A percentile compares a stretch with the other conserved stretches of the same genome.
These are phyloP conservation scores for Calonectria pteridis DNA, from an alignment of 2,329 filamentous ascomycete genomes.

Conservation along the genomic window DNA sequence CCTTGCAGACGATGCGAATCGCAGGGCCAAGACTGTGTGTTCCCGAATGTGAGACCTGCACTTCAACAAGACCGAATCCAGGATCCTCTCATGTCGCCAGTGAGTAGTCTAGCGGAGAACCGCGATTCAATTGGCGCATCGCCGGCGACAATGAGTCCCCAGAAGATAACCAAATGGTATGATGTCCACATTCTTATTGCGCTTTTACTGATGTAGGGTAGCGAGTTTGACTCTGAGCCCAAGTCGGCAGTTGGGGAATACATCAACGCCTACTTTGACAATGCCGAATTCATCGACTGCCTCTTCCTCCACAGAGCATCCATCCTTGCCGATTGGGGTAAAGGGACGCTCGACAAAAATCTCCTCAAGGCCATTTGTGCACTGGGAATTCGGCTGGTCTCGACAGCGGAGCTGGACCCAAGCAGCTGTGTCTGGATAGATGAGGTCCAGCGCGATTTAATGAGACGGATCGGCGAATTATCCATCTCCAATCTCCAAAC, in stretches of 20 bases:
- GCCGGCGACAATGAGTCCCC: not conserved
- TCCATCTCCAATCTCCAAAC: slow-evolving; percentile 34
- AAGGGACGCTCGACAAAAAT: slow-evolving; percentile 31
- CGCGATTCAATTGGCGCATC: not conserved
- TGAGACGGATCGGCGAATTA: slow-evolving; percentile 21
- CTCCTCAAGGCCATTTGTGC: slow-evolving; percentile 40
- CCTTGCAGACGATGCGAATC: slow-evolving; percentile 49
- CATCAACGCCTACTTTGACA: slow-evolving; percentile 43
- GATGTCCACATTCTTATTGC: rapidly evolving
- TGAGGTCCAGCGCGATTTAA: slow-evolving; percentile 30
- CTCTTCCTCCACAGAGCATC: slow-evolving; percentile 39
- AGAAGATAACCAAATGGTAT: not conserved
- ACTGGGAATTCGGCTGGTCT: slow-evolving; percentile 17
- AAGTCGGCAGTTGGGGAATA: slow-evolving; percentile 16
- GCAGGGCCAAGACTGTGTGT: slow-evolving; percentile 22
- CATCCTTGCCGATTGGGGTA: slow-evolving; percentile 41
- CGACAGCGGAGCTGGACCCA: not conserved
- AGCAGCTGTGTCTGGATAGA: slow-evolving; percentile 34
- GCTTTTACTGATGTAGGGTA: not conserved
- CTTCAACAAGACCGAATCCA: not conserved
- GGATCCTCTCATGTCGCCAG: slow-evolving; percentile 23
- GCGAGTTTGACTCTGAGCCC: slow-evolving; percentile 29
- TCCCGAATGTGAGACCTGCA: not conserved
- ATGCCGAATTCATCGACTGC: slow-evolving; percentile 30
- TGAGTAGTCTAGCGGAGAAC: not conserved